phyloP scores from a whole-genome alignment of 768 basidiomycete species.

The Xerocomellus dryophilus region DNA sequence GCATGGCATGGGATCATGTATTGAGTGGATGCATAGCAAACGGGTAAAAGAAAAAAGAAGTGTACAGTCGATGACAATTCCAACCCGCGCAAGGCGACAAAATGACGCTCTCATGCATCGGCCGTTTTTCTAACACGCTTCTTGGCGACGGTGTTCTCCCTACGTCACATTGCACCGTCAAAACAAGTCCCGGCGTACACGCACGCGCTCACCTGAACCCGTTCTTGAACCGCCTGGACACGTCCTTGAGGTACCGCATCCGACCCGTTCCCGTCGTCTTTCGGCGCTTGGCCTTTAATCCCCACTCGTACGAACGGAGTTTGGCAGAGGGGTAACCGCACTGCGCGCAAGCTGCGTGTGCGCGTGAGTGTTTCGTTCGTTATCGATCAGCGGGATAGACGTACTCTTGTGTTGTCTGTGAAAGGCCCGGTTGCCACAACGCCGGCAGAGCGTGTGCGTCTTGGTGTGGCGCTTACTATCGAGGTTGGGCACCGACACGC shows the following conservation, averaged over 20 bases:
- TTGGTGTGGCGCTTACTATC: constrained; percentile 93
- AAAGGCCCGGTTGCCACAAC: constrained; percentile 93
- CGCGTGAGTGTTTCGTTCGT: neutral
- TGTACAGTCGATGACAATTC: constrained; percentile 14
- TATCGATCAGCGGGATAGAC: constrained; percentile 22
- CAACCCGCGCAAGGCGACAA: neutral
- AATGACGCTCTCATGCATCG: constrained; percentile 37
- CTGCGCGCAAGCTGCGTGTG: constrained; percentile 74
- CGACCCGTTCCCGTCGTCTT: constrained; percentile 98
- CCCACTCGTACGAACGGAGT: constrained; percentile 96
- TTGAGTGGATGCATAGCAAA: constrained; percentile 15
- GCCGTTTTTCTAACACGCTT: constrained; percentile 67
- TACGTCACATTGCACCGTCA: constrained; percentile 23
- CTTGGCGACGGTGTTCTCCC: constrained; percentile 89
- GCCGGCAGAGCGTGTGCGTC: constrained; percentile 95
- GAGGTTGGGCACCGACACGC: neutral
- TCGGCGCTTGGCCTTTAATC: constrained; percentile 98
- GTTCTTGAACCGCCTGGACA: constrained; percentile 97
- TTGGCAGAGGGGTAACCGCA: constrained; percentile 97
- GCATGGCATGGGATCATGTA: constrained; percentile 20
- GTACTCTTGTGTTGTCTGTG: constrained; percentile 98
- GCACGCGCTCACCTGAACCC: constrained; percentile 70
- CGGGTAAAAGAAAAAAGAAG: constrained; percentile 8
- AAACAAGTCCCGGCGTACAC: neutral
- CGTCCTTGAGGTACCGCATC: constrained; percentile 90